A percentile compares a stretch with the other conserved stretches of the same genome.
These are phyloP conservation scores for Paraphaeosphaeria minitans DNA, from an alignment of 2,329 filamentous ascomycete species.

Conservation along the genomic window DNA sequence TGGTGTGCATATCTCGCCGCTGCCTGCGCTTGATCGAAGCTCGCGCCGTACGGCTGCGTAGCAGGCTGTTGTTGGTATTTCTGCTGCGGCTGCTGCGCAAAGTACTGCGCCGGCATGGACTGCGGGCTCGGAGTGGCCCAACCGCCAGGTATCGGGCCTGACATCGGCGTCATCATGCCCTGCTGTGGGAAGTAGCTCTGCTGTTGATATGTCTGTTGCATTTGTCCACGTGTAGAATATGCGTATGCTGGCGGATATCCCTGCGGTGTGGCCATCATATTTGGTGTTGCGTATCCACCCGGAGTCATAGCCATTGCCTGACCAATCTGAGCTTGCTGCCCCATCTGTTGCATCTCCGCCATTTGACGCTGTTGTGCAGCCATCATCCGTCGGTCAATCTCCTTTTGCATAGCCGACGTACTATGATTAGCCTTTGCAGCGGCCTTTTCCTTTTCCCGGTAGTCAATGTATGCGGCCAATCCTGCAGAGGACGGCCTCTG, in stretches of 20 bases:
- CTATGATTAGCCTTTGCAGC: slow-evolving; percentile 40
- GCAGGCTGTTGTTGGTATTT: slow-evolving; percentile 22
- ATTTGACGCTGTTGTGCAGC: slow-evolving; percentile 40
- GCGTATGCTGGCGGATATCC: slow-evolving; percentile 20
- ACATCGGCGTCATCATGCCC: slow-evolving; percentile 17
- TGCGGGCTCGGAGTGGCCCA: slow-evolving; percentile 37
- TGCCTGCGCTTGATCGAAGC: slow-evolving; percentile 39
- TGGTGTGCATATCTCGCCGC: slow-evolving; percentile 34
- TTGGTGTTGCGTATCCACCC: slow-evolving; percentile 5
- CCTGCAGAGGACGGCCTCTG: slow-evolving; percentile 55
- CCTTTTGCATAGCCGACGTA: slow-evolving; percentile 41
- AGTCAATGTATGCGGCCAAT: slow-evolving; percentile 78
- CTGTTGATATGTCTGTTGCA: slow-evolving; percentile 38
- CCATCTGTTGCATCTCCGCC: slow-evolving; percentile 35
- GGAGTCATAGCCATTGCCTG: slow-evolving; percentile 17
- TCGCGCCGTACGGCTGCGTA: slow-evolving; percentile 39
- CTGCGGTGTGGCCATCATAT: slow-evolving; percentile 31
- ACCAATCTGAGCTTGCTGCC: slow-evolving; percentile 32
- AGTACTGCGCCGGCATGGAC: slow-evolving; percentile 34
- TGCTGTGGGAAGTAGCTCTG: slow-evolving; percentile 38
- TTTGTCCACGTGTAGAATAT: slow-evolving; percentile 34
- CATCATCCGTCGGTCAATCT: slow-evolving; percentile 43
- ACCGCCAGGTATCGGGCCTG: slow-evolving; percentile 33
- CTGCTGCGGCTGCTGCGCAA: slow-evolving; percentile 21
- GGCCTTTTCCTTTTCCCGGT: slow-evolving; percentile 74